Evolutionary conservation across 345 rosid genomes (phyloP), one percentile per base, ranked within the genome.

Genomic region (Dovyalis caffra): DNA sequence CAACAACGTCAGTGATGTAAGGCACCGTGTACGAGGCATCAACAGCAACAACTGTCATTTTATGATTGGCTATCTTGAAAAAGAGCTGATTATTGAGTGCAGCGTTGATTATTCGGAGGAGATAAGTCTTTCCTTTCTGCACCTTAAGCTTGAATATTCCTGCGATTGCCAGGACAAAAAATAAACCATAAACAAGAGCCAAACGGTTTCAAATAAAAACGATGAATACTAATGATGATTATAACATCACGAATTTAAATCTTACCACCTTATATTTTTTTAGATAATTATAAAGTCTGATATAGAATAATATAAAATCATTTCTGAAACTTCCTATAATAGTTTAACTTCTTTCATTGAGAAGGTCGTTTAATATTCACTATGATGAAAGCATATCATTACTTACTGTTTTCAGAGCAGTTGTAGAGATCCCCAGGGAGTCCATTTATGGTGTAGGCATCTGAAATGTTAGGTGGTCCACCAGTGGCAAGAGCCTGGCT

Each of bases 361-460:
- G n/a, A n/a, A n/a, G n/a, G n/a, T n/a, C n/a, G n/a, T n/a, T n/a
- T n/a, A n/a, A n/a, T n/a, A n/a, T n/a, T n/a, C n/a, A n/a, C n/a
- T n/a, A n/a, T 56, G 56, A 56, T 56, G 60, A 8, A 6, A 26
- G 14, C 60, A n/a, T 26, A 43, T 47, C 6, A 29, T 0, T 60
- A 77, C 89, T 82, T 76, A 91, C 97, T 62, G 25, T 84, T 73
- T 76, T 72, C 69, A 45, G 99, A 93, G 80, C 98, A 95, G n/a
- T 82, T 82, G 71, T 93, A 95, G 60, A 95, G 85, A 74, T 91
- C 79, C n/a, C 99, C 99, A 0, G 99, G 99, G 73, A 65, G 62
- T 8, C 99, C 99, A 68, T 95, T 93, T 33, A 95, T 93, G 4
- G 98, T 95, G 74, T 53, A 95, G 60, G 99, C 98, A 62, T 90